Percentiles rank a stretch among this genome's conserved stretches.
These are phyloP conservation scores for Taxillus chinensis DNA, from an alignment of 164 flowering plant genomes.

Conservation along the genomic window DNA sequence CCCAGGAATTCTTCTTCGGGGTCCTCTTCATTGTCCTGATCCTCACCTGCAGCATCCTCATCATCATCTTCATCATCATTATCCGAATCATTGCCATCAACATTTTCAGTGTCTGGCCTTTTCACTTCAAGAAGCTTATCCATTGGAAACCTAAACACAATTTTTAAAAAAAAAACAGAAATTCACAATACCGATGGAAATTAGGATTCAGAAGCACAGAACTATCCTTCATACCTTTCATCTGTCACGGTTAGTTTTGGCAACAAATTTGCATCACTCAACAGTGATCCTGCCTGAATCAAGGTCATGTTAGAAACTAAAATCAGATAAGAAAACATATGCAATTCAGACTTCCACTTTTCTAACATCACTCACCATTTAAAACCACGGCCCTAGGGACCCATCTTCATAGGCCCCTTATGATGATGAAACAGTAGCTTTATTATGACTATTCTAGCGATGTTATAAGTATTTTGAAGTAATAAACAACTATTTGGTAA, in stretches of 20 bases:
- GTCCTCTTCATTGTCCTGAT: constrained; percentile 33
- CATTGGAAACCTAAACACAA: constrained; percentile 32
- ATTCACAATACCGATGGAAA: not conserved
- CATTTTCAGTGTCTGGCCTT: constrained; percentile 35
- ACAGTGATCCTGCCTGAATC: constrained; percentile 12
- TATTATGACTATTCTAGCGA: too few species aligned
- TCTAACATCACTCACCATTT: too few species aligned
- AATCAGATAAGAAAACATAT: too few species aligned
- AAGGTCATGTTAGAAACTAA: not conserved
- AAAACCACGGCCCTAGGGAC: too few species aligned
- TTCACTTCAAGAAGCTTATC: constrained; percentile 26
- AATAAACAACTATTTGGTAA: too few species aligned
- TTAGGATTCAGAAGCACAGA: not conserved
- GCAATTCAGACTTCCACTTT: too few species aligned
- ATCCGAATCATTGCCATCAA: constrained; percentile 49
- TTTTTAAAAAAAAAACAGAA: not conserved
- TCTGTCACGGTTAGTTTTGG: constrained; percentile 7
- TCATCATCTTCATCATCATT: constrained; percentile 44
- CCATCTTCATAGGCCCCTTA: too few species aligned
- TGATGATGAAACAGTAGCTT: too few species aligned
- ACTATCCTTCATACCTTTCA: constrained; percentile 8
- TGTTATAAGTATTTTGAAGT: too few species aligned
- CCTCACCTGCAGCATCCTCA: constrained; percentile 22
- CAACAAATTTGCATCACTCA: constrained; percentile 2
- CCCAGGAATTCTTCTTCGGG: constrained; percentile 51